phyloP scores from a whole-genome alignment of 208 protist genomes.

The Acanthamoeba divionensis region DNA sequence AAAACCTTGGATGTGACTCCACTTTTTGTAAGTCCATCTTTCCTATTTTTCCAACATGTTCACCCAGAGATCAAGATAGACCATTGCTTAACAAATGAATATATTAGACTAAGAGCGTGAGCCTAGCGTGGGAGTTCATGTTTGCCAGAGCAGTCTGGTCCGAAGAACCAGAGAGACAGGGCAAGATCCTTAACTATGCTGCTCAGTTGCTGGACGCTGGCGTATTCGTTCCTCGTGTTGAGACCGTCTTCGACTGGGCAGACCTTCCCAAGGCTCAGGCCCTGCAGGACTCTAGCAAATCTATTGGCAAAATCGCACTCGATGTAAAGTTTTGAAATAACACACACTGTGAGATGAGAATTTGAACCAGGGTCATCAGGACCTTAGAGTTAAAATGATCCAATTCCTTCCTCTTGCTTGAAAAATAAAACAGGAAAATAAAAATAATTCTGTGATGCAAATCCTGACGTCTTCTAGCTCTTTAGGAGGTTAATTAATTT shows the following conservation, averaged over 20 bases:
- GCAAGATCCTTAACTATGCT: slow-evolving; percentile 32
- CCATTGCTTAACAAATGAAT: not conserved
- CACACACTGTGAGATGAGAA: no score
- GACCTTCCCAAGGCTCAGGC: not conserved
- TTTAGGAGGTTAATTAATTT: no score
- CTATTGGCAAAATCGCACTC: slow-evolving; percentile 52
- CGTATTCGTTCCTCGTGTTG: not conserved
- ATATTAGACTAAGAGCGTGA: slow-evolving; percentile 2
- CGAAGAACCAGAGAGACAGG: slow-evolving; percentile 33
- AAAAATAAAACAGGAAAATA: no score
- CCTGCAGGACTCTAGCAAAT: slow-evolving; percentile 34
- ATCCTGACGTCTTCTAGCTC: no score
- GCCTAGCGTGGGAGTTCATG: slow-evolving; percentile 28
- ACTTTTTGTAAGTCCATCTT: not conserved
- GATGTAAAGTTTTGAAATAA: slow-evolving; percentile 1
- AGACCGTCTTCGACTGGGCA: not conserved
- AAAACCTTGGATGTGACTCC: not conserved
- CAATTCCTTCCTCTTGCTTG: no score
- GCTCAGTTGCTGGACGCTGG: not conserved
- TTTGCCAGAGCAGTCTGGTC: not conserved
- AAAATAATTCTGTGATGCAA: no score
- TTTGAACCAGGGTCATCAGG: no score
- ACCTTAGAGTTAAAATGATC: no score
- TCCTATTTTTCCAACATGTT: no score
- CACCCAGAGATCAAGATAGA: no score